phyloP scores from a whole-genome alignment of 2,329 filamentous ascomycete species.

The Pseudopyrenochaeta lycopersici region DNA sequence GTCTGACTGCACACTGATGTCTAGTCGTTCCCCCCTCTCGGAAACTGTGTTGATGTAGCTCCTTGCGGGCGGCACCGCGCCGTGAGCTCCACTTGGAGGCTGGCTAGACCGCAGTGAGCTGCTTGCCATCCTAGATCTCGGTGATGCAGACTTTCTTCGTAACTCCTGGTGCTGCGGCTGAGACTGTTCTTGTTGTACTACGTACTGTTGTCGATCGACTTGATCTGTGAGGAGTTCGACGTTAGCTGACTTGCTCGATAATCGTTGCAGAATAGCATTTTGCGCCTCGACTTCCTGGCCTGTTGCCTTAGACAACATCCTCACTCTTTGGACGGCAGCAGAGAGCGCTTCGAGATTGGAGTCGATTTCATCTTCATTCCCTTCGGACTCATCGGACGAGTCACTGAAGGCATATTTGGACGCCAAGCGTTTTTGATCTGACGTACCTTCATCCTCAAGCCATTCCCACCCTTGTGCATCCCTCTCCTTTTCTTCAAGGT shows the following conservation, averaged over 20 bases:
- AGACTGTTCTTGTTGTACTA: background rate
- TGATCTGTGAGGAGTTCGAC: background rate
- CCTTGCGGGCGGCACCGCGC: background rate
- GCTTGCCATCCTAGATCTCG: background rate
- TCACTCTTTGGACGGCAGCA: background rate
- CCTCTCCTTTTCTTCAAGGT: conserved; percentile 8
- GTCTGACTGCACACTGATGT: background rate
- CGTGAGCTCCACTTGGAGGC: background rate
- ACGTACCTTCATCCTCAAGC: conserved; percentile 29
- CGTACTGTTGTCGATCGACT: conserved; percentile 1
- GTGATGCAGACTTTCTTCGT: background rate
- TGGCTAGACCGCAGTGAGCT: background rate
- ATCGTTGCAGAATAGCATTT: background rate
- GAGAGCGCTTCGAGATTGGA: background rate
- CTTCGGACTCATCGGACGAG: background rate
- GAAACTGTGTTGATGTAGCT: background rate
- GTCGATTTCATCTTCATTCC: background rate
- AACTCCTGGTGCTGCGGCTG: too few species aligned
- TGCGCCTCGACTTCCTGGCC: background rate
- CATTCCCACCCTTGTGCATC: conserved; percentile 29
- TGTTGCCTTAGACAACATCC: background rate
- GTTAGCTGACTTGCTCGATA: background rate
- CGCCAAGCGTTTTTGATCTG: background rate
- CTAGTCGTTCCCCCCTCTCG: background rate
- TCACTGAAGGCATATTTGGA: background rate